Evolutionary conservation across 176 grass and related monocot species (phyloP), one percentile per base, ranked within the genome.

Genomic region (Elaeis guineensis): DNA sequence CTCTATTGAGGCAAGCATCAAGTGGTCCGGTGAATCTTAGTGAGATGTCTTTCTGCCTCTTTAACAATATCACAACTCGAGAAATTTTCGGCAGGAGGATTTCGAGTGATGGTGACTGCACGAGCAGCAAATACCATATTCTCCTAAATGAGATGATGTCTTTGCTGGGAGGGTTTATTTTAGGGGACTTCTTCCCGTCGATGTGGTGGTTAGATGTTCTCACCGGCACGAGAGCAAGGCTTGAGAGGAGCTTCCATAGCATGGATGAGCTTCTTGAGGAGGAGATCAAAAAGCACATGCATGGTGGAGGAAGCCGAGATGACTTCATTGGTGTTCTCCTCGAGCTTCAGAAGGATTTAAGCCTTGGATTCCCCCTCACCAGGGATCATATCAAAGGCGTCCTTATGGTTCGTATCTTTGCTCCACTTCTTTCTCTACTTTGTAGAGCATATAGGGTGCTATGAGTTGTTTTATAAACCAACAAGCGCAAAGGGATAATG

Each of bases 301-400:
- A 66, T 14, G 62, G 48, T 1, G 49, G 17, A 11, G 22, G 8
- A 3, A 35, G 49, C 6, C 39, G 17, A 16, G 69, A 59, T n/a
- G 67, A 71, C 63, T 60, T 79, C 21, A 25, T 72, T 25, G 57
- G 64, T 61, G 49, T 80, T 62, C 54, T 75, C 3, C 16, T 70
- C 20, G 64, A 51, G 55, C 25, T 75, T 16, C 53, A 63, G 21
- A 39, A 81, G 21, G 71, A 70, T 58, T 64, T 50, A 26, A 19
- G 32, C 25, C 1, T 77, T 15, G 51, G 58, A 24, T 48, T 54
- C 21, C 52, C 63, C 14, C 64, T 75, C 0, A 60, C 71, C 20
- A 64, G 54, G 1, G 71, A 75, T 39, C 23, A 25, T 4, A 62
- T 75, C 21, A 74, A 67, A 50, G 70, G 51, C 1, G 35, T 81